Evolutionary conservation across 2,329 filamentous ascomycete genomes (phyloP), one percentile per base, ranked within the genome.

Genomic region (Cytospora leucostoma): DNA sequence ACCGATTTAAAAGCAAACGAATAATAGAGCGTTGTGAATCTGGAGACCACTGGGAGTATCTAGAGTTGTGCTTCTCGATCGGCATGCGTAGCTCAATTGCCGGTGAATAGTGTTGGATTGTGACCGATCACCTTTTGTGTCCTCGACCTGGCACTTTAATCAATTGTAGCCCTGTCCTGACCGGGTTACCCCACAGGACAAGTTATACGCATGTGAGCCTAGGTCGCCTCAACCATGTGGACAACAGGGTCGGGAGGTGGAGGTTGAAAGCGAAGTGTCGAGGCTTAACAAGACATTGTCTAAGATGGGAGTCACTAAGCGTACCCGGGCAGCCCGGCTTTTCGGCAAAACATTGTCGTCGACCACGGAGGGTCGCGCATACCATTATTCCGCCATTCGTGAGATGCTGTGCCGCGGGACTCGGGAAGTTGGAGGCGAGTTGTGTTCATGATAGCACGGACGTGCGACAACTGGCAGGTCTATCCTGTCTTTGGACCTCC

Each of bases 191-290:
- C 44, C 44, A 47, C 44, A 21, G n/a, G 44, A 47, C n/a, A 47
- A 47, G n/a, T 19, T 12, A n/a, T 47, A 3, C 7, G 44, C 4
- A 47, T 19, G n/a, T n/a, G 44, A 19, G n/a, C 19, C 11, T 11
- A 47, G n/a, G n/a, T 47, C 27, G n/a, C 44, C 52, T 55, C 38
- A 50, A 38, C 59, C 59, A 55, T 55, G 51, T 34, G 32, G 40
- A 17, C 37, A n/a, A n/a, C 59, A 55, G 51, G 38, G 51, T 35
- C 58, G 51, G 58, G 40, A 61, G 51, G 58, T 61, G 58, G 51
- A 19, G 58, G 57, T 44, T 8, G 54, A 15, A n/a, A 8, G 15
- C 33, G 37, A 38, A 15, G 19, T 35, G 40, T 27, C 8, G 13
- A 37, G 21, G n/a, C n/a, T 47, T 47, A 19, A 38, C 13, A 21